Conservation (phyloP, 768 basidiomycete genomes). For the Tylopilus plumbeoviolaceoides region DNA sequence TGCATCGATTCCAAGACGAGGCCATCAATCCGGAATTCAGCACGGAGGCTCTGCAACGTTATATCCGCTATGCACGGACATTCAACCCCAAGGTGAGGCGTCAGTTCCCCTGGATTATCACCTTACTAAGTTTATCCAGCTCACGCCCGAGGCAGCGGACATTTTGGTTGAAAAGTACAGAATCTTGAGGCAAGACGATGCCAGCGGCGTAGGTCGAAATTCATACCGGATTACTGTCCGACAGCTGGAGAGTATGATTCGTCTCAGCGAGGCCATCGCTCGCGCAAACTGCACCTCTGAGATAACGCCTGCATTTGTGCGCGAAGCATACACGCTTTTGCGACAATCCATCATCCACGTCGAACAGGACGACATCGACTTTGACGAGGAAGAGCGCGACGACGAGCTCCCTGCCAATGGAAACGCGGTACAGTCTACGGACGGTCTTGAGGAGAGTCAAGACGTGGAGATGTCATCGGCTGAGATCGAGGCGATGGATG, state of each 20-base stretch:
- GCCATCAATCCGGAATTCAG: slow-evolving; percentile 97
- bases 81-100: slow-evolving; percentile 87
- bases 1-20: slow-evolving; percentile 91
- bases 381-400: slow-evolving; percentile 84
- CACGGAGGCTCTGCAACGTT: slow-evolving; percentile 93
- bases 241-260: slow-evolving; percentile 98
- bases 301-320: slow-evolving; percentile 92
- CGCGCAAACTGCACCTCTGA: slow-evolving; percentile 95
- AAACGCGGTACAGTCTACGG: slow-evolving; percentile 32
- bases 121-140: slow-evolving; percentile 41
- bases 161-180: slow-evolving; percentile 95
- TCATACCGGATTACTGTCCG: slow-evolving; percentile 98
- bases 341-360: slow-evolving; percentile 99
- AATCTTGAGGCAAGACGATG: slow-evolving; percentile 86
- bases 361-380: slow-evolving; percentile 97
- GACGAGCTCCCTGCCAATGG: slow-evolving; percentile 46
- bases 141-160: slow-evolving; percentile 89
- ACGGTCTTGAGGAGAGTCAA: slow-evolving; percentile 47
- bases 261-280: slow-evolving; percentile 94
- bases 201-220: slow-evolving; percentile 80
- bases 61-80: slow-evolving; percentile 95
- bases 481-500: slow-evolving; percentile 51
- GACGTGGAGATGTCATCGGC: slow-evolving; percentile 63
- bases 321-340: slow-evolving; percentile 91
- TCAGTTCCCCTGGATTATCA: not conserved